Conservation (phyloP, 441 rosid species). For the Brassica hybrid region DNA sequence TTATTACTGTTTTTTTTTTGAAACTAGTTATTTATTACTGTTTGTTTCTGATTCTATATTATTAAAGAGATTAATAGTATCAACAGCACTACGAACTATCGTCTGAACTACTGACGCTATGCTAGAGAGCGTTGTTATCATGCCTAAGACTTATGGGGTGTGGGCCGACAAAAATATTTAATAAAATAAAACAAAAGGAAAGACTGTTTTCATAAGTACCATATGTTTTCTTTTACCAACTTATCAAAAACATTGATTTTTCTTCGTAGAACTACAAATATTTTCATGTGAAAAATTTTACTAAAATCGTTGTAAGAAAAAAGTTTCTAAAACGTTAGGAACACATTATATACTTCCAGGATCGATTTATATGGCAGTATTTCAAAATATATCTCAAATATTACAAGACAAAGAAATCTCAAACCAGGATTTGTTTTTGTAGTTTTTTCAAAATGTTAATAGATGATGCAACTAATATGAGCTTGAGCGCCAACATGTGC, state of each 20-base stretch:
- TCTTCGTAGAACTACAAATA: neutral
- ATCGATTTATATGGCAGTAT: too few species aligned
- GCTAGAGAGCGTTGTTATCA: neutral
- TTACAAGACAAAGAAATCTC: neutral
- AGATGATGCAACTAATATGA: too few species aligned
- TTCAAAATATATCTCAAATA: too few species aligned
- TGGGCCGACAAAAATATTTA: neutral
- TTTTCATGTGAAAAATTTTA: neutral
- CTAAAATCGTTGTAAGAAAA: neutral
- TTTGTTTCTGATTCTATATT: neutral
- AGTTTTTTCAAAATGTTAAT: too few species aligned
- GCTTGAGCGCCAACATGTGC: neutral
- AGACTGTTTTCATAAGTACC: neutral
- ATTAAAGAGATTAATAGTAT: neutral
- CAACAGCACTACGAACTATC: neutral
- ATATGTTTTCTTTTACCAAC: neutral
- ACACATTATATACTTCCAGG: too few species aligned
- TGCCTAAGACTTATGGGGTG: neutral
- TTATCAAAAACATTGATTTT: neutral
- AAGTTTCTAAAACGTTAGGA: too few species aligned
- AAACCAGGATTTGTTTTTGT: too few species aligned
- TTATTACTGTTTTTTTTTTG: neutral
- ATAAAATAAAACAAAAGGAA: neutral
- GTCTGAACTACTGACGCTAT: slow-evolving; percentile 5
- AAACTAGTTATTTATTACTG: neutral